Conservation (phyloP, 2,329 filamentous ascomycete genomes). For the Aspergillus sp. region DNA sequence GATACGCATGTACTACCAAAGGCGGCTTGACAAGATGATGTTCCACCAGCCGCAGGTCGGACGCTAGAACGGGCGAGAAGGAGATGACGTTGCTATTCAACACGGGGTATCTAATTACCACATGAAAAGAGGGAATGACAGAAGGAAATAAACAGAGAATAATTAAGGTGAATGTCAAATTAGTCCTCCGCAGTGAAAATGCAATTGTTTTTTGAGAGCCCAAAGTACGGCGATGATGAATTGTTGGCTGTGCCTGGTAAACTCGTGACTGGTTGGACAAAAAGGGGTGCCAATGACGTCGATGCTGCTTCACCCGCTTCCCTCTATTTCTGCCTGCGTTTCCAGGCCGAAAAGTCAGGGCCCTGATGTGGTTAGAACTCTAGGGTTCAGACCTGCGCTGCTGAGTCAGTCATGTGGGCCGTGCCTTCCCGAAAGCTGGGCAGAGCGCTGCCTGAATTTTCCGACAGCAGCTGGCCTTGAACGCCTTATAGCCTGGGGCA, state of each 20-base stretch:
- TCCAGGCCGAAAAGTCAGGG: not conserved
- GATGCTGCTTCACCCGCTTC: constrained; percentile 4
- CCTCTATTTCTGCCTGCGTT: not conserved
- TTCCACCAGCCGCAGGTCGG: not conserved
- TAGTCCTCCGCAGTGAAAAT: not conserved
- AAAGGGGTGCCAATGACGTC: constrained; percentile 10
- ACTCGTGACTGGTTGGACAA: not conserved
- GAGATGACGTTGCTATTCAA: not conserved
- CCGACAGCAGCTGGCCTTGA: constrained; percentile 6
- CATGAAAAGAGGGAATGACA: not conserved
- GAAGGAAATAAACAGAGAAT: not conserved
- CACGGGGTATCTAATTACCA: not conserved
- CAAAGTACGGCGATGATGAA: not conserved
- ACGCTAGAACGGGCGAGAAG: constrained; percentile 4
- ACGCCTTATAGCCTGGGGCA: constrained; percentile 27
- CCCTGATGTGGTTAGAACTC: constrained; percentile 5
- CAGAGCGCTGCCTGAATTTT: not conserved
- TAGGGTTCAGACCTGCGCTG: constrained; percentile 26
- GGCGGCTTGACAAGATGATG: constrained; percentile 16
- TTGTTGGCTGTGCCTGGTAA: constrained; percentile 1
- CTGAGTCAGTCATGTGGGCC: not conserved
- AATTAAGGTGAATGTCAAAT: constrained; percentile 14
- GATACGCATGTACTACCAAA: constrained; percentile 25
- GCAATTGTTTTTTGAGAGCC: constrained; percentile 7
- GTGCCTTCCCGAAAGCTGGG: not conserved